Percentiles rank a stretch among this genome's conserved stretches.
Conservation (phyloP, 768 basidiomycete species). For the Mycena indigotica region DNA sequence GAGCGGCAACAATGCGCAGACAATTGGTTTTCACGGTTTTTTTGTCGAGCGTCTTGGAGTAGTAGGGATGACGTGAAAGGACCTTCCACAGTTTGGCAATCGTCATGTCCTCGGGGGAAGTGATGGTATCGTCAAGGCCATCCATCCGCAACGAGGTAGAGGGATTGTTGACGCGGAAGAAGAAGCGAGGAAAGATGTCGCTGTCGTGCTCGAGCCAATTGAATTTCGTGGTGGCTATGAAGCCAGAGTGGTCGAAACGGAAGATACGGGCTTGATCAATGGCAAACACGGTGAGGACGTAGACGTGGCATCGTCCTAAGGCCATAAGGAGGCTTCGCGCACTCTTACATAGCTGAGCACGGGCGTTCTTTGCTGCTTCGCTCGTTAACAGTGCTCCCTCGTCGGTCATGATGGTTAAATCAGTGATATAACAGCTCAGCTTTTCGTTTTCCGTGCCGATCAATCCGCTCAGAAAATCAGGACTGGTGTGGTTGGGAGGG, state of each 20-base stretch:
- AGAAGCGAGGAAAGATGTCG: neutral
- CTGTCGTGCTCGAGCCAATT: neutral
- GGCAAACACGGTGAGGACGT: neutral
- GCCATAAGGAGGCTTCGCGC: too few relatives aligned
- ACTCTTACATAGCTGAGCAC: too few relatives aligned
- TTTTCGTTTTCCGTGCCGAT: too few relatives aligned
- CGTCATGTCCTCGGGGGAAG: neutral
- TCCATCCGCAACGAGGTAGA: too few relatives aligned
- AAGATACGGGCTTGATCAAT: neutral
- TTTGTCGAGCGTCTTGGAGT: neutral
- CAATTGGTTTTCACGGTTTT: neutral
- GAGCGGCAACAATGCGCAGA: neutral
- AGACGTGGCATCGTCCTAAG: too few relatives aligned
- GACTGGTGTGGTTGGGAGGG: too few relatives aligned
- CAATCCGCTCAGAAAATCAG: too few relatives aligned
- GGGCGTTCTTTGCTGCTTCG: too few relatives aligned
- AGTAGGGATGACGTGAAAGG: neutral
- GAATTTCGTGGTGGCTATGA: neutral
- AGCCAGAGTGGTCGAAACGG: constrained; percentile 7
- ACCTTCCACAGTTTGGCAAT: neutral
- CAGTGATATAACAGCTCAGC: too few relatives aligned
- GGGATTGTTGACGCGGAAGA: neutral
- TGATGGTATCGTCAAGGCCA: constrained; percentile 1
- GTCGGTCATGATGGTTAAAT: too few relatives aligned
- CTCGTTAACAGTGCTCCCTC: too few relatives aligned